Evolutionary conservation across 1,284 basidiomycete genomes (phyloP).

Genomic region (Boletus sp.): DNA sequence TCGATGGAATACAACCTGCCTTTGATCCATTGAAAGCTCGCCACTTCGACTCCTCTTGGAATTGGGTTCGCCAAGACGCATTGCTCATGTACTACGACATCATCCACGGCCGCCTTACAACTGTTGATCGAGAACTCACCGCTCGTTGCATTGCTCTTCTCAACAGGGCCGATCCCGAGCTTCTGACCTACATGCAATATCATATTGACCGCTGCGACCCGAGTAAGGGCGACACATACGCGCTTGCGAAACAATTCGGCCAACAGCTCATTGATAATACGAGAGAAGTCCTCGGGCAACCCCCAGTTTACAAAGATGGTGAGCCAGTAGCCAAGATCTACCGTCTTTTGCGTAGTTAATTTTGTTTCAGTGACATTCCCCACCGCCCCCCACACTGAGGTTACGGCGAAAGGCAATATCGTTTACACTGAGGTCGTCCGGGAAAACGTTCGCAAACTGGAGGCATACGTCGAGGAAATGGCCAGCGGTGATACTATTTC

Average conservation of each 20-base stretch:
- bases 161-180: conserved; percentile 91
- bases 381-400: conserved; percentile 93
- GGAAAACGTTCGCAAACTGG: conserved; percentile 93
- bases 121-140: conserved; percentile 93
- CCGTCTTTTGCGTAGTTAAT: background rate
- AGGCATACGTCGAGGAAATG: conserved; percentile 99
- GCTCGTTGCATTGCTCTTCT: conserved; percentile 96
- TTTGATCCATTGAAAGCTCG: conserved; percentile 96
- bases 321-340: conserved; percentile 28
- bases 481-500: conserved; percentile 88
- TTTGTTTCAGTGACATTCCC: conserved; percentile 83
- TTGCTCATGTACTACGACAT: conserved; percentile 97
- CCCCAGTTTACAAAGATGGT: conserved; percentile 93
- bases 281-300: conserved; percentile 74
- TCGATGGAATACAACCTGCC: conserved; percentile 90
- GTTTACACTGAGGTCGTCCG: conserved; percentile 93
- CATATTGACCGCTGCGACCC: conserved; percentile 84
- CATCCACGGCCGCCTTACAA: conserved; percentile 89
- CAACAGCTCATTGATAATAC: conserved; percentile 96
- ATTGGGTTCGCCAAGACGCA: conserved; percentile 97
- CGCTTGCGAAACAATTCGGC: conserved; percentile 93
- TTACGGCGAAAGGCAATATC: conserved; percentile 91
- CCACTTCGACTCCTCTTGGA: conserved; percentile 98
- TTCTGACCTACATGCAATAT: conserved; percentile 94
- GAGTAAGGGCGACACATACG: conserved; percentile 85